Conservation (phyloP, 73 alveolate genomes). For the Blepharisma stoltei region DNA sequence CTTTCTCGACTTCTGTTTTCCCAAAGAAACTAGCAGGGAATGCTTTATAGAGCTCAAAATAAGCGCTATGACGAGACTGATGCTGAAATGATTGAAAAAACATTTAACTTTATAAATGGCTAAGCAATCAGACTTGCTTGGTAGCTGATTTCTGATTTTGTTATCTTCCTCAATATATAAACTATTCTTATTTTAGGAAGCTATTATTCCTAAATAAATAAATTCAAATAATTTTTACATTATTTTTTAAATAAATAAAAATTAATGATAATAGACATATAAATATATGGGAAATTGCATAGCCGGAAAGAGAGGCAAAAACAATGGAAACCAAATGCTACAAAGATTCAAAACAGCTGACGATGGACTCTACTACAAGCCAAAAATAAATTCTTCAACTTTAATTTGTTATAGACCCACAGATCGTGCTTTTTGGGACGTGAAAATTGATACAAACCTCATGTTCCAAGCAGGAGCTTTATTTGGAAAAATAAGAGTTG, state of each 20-base stretch:
- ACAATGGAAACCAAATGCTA: too few relatives aligned
- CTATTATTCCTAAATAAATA: too few relatives aligned
- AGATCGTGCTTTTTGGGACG: slow-evolving; percentile 3
- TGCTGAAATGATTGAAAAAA: background rate
- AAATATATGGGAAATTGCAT: too few relatives aligned
- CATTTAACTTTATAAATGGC: background rate
- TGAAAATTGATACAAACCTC: background rate
- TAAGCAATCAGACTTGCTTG: too few relatives aligned
- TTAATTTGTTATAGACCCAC: slow-evolving; percentile 5
- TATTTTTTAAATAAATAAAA: too few relatives aligned
- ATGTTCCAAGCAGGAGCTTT: slow-evolving; percentile 3
- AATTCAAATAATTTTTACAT: too few relatives aligned
- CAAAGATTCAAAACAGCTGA: background rate
- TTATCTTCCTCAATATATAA: too few relatives aligned
- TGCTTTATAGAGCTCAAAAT: slow-evolving; percentile 9
- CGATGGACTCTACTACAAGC: slow-evolving; percentile 12
- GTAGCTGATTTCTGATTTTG: too few relatives aligned
- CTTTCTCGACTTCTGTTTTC: slow-evolving; percentile 25
- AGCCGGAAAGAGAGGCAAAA: too few relatives aligned
- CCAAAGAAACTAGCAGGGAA: slow-evolving; percentile 22
- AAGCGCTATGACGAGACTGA: background rate
- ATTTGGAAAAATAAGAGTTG: slow-evolving; percentile 8
- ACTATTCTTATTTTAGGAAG: too few relatives aligned
- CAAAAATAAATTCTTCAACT: slow-evolving; percentile 4
- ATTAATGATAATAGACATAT: too few relatives aligned